Conservation (phyloP, 202 grass and related monocot genomes). For the Dendrocalamus latiflorus region DNA sequence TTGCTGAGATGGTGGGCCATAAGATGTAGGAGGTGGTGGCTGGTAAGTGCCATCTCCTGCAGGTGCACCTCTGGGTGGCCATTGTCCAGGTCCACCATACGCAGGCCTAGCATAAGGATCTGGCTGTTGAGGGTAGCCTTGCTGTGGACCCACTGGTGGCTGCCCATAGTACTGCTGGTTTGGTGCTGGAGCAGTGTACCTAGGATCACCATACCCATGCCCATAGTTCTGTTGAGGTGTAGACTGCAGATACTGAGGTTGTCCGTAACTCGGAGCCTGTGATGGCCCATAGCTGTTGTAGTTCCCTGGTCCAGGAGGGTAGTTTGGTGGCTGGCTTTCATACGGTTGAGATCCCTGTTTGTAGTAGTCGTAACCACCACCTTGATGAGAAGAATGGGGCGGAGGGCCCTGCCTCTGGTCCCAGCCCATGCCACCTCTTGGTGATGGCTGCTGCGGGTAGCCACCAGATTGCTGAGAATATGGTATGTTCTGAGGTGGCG, state of each 20-base stretch:
- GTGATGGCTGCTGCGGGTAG: slow-evolving; percentile 44
- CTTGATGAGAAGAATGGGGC: slow-evolving; percentile 44
- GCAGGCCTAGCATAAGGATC: slow-evolving; percentile 57
- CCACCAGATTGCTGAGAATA: slow-evolving; percentile 44
- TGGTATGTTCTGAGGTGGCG: slow-evolving; percentile 52
- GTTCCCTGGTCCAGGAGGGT: slow-evolving; percentile 47
- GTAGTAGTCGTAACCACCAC: slow-evolving; percentile 62
- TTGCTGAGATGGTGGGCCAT: slow-evolving; percentile 56
- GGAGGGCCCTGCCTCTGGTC: slow-evolving; percentile 48
- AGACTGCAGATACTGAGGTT: slow-evolving; percentile 39
- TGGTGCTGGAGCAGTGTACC: slow-evolving; percentile 50
- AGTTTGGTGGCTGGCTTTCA: slow-evolving; percentile 41
- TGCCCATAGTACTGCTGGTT: slow-evolving; percentile 78
- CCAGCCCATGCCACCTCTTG: slow-evolving; percentile 55
- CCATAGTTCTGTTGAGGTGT: slow-evolving; percentile 49
- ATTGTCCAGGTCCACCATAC: slow-evolving; percentile 51
- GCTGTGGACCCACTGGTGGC: slow-evolving; percentile 45
- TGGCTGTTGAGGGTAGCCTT: slow-evolving; percentile 66
- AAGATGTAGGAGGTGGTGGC: slow-evolving; percentile 45
- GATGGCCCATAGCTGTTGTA: slow-evolving; percentile 61
- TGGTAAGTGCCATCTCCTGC: slow-evolving; percentile 46
- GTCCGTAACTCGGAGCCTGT: slow-evolving; percentile 57
- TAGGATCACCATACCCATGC: slow-evolving; percentile 52
- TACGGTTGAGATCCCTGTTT: slow-evolving; percentile 47
- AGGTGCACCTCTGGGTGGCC: slow-evolving; percentile 41